Conservation (phyloP, 371 early-diverging fungal species). For the Batrachochytrium dendrobatidis region DNA sequence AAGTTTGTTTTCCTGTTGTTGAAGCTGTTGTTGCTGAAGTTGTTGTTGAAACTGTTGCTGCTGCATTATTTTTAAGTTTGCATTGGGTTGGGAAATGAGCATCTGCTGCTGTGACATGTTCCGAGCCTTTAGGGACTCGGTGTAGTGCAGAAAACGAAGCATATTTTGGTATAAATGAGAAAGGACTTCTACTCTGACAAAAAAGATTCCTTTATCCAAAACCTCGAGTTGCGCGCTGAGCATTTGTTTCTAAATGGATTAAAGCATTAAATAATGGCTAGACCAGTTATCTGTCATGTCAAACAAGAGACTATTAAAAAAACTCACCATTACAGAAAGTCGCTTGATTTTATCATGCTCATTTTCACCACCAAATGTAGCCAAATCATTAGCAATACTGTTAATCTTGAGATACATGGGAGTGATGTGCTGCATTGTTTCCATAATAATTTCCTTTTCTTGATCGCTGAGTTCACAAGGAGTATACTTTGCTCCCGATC, state of each 20-base stretch:
- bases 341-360: slow-evolving; percentile 13
- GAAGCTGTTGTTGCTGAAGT: no score
- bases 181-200: slow-evolving; percentile 9
- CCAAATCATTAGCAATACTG: background rate
- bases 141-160: slow-evolving; percentile 6
- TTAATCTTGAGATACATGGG: slow-evolving; percentile 8
- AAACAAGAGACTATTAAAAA: background rate
- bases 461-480: background rate
- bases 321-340: slow-evolving; percentile 6
- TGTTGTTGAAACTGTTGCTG: no score
- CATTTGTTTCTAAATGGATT: slow-evolving; percentile 11
- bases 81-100: no score
- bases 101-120: no score
- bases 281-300: no score
- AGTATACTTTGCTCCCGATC: background rate
- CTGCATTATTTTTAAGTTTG: no score
- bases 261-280: no score
- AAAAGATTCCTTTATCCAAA: slow-evolving; percentile 5
- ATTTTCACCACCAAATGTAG: slow-evolving; percentile 4
- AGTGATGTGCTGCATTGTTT: slow-evolving; percentile 9
- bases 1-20: no score
- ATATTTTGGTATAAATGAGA: slow-evolving; percentile 3
- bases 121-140: slow-evolving; percentile 7
- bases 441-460: background rate
- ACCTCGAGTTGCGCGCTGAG: slow-evolving; percentile 10